Conservation (phyloP, 495 filamentous ascomycete species). For the Talaromyces stipitatus region DNA sequence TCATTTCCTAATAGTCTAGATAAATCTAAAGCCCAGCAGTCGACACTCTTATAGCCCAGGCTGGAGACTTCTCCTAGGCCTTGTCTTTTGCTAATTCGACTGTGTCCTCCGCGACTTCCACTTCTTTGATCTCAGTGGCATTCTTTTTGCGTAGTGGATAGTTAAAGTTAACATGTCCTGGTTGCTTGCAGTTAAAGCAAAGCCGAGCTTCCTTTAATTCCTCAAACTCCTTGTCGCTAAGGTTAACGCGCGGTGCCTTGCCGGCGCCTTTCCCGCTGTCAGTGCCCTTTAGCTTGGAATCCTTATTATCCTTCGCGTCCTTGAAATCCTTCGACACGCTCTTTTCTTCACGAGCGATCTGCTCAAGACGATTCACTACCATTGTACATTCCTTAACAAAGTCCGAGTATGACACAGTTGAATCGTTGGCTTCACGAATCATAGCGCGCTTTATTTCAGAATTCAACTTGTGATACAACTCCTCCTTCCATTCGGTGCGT, state of each 20-base stretch:
- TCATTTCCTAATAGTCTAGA: no score
- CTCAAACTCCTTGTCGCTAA: neutral
- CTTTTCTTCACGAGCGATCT: neutral
- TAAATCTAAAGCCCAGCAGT: conserved; percentile 1
- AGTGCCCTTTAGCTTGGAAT: neutral
- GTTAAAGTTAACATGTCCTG: no score
- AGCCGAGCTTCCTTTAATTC: no score
- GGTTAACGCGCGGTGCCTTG: neutral
- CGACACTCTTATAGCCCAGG: neutral
- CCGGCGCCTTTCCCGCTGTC: no score
- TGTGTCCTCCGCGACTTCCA: no score
- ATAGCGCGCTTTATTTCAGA: neutral
- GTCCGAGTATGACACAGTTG: neutral
- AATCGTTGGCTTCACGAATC: neutral
- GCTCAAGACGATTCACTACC: neutral
- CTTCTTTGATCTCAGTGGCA: no score
- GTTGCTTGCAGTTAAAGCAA: neutral
- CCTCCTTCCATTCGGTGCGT: neutral
- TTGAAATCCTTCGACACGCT: neutral
- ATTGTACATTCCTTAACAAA: neutral
- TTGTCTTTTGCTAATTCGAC: neutral
- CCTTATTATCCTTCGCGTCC: neutral
- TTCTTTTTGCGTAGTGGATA: no score
- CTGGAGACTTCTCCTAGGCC: neutral
- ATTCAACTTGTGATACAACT: neutral